These are phyloP conservation scores for Ogataea allantospora DNA, from an alignment of 805 yeast genomes.

Conservation along the genomic window DNA sequence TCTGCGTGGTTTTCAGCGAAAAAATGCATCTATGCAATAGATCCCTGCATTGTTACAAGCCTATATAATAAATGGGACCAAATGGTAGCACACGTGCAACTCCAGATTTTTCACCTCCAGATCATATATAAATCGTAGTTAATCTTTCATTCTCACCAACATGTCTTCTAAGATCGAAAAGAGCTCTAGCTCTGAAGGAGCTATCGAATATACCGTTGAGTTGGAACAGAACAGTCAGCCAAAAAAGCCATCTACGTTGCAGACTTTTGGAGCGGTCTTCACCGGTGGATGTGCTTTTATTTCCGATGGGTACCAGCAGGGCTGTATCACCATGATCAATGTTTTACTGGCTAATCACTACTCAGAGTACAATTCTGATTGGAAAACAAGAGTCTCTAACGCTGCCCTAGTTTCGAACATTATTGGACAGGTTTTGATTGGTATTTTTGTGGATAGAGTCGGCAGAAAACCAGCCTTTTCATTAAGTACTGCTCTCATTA, in stretches of 20 bases:
- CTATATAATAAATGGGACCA: too few species aligned
- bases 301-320: constrained; percentile 28
- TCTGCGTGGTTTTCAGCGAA: too few species aligned
- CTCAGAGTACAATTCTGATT: constrained; percentile 10
- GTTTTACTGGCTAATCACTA: constrained; percentile 15
- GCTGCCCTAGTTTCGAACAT: constrained; percentile 54
- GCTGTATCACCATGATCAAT: constrained; percentile 23
- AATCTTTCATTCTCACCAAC: neutral
- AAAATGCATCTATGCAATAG: too few species aligned
- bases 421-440: constrained; percentile 57
- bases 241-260: neutral
- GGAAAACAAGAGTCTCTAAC: constrained; percentile 33
- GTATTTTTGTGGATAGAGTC: constrained; percentile 53
- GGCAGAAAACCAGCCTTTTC: constrained; percentile 61
- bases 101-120: neutral
- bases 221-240: neutral
- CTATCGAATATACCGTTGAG: neutral
- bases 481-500: constrained; percentile 51
- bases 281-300: constrained; percentile 26
- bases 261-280: constrained; percentile 12
- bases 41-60: too few species aligned
- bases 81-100: constrained; percentile 3
- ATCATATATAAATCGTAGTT: constrained; percentile 8
- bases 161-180: neutral
- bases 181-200: neutral